Evolutionary conservation across 306 rosid genomes (phyloP), one percentile per base, ranked within the genome.

Genomic region (Aeschynomene evenia): DNA sequence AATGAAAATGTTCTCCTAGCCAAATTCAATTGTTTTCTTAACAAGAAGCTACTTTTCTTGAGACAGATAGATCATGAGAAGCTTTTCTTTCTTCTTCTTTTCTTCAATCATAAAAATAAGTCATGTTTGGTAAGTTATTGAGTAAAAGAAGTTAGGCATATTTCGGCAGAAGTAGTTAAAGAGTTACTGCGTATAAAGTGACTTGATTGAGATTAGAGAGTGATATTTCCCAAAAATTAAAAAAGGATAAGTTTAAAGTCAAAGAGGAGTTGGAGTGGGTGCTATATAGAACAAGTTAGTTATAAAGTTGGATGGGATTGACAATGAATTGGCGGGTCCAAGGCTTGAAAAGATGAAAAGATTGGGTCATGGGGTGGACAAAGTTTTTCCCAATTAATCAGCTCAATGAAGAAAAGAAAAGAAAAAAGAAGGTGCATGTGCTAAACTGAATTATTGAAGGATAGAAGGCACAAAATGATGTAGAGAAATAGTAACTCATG

Each of bases 401-500:
- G 65, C 64, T 34, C 31, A 71, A 75, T 14, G 23, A 46, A 15
- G 29, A 67, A 14, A 36, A 52, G 61, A 79, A 56, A 14, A 58
- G 13, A 48, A 62, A 50, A 49, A 37, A 62, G 66, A 49, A 49
- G 77, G 61, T 73, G 86, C 89, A 87, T 89, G 92, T 87, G 96
- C 80, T 66, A 12, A 63, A 13, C 77, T 86, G 71, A 87, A 92
- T 85, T 81, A 92, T 89, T 87, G 89, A 80, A 51, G 49, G 18
- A 68, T 50, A 13, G 68, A 39, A 83, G 72, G 67, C 49, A 40
- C 29, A 68, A 39, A 4, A n/a, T 21, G 64, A 66, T 45, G 24
- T 63, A 68, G 75, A 53, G 5, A 71, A 66, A 63, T 63, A 71
- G 74, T 82, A 79, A 73, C 72, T 45, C 2, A 61, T 78, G 86